Evolutionary conservation across 768 basidiomycete species (phyloP).

Genomic region (Russula foetens): DNA sequence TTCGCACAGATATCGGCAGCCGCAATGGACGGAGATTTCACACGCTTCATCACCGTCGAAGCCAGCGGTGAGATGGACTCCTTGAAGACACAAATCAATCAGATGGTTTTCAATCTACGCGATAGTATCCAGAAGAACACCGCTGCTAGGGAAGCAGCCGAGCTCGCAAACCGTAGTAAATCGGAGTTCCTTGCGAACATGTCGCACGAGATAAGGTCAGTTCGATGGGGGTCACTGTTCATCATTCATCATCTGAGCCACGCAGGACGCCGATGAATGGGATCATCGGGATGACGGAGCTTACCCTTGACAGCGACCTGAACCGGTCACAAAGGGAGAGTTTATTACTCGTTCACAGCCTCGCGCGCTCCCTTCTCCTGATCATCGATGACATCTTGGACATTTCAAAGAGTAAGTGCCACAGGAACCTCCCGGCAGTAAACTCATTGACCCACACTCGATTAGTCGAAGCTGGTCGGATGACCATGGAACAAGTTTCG

Average conservation of each 20-base stretch:
- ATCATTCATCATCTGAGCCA: not conserved
- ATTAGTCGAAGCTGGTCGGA: constrained; percentile 93
- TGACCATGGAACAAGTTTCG: constrained; percentile 99
- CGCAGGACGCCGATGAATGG: constrained; percentile 98
- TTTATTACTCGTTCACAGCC: constrained; percentile 86
- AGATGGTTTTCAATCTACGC: constrained; percentile 97
- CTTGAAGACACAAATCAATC: constrained; percentile 96
- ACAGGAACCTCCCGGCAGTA: not conserved
- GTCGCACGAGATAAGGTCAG: constrained; percentile 89
- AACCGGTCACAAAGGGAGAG: constrained; percentile 94
- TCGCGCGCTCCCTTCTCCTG: constrained; percentile 85
- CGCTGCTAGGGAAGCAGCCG: constrained; percentile 92
- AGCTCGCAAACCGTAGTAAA: constrained; percentile 95
- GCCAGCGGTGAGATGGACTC: constrained; percentile 99
- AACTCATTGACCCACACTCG: constrained; percentile 12
- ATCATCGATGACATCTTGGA: constrained; percentile 99
- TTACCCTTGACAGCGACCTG: constrained; percentile 93
- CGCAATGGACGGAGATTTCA: constrained; percentile 98
- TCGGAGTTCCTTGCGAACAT: constrained; percentile 99
- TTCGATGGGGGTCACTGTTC: not conserved
- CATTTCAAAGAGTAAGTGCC: constrained; percentile 90
- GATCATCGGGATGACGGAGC: constrained; percentile 99
- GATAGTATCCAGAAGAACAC: constrained; percentile 99
- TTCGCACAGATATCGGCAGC: constrained; percentile 98
- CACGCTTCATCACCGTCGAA: constrained; percentile 97